Evolutionary conservation across 441 rosid genomes (phyloP), one percentile per base, ranked within the genome.

Genomic region (Adansonia madagascariensis): DNA sequence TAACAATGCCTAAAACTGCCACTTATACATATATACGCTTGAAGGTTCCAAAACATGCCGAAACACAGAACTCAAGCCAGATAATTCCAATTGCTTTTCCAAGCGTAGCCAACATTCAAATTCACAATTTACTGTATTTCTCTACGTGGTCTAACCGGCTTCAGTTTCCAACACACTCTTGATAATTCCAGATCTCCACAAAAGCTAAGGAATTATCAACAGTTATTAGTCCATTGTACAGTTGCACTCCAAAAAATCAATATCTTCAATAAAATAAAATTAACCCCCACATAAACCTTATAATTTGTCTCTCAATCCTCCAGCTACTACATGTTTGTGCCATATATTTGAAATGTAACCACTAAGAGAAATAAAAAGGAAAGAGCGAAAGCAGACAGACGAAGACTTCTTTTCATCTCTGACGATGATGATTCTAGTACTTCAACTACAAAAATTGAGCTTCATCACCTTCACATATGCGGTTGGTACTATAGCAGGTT

Each of bases 381-480:
- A 39, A 62, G 49, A 75, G 77, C 39, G 47, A 20, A 46, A 14
- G 77, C 61, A 31, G 44, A 18, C 27, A 31, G 35, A 31, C 35
- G 35, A 31, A 31, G n/a, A 17, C 49, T 46, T 47, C 12, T 3
- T 49, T 62, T 31, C 56, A 8, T 27, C n/a, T 17, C 27, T 17
- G 43, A n/a, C 11, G 15, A 31, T 62, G n/a, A 67, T 1, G 31
- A 20, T 20, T 67, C 63, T 7, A 39, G 15, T 24, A 15, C 6
- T 55, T 88, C 62, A 89, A 59, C 78, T 84, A 77, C 86, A 88
- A 82, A 94, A 91, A 75, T 85, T 88, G 73, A 94, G 95, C 92
- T 89, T 93, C 98, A 93, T 94, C 63, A 88, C 93, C 81, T 88
- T 93, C 64, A 98, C 95, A 86, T 88, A 93, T 5, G 97, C 97